phyloP scores from a whole-genome alignment of 306 rosid genomes.

The Cucumis cinereus region DNA sequence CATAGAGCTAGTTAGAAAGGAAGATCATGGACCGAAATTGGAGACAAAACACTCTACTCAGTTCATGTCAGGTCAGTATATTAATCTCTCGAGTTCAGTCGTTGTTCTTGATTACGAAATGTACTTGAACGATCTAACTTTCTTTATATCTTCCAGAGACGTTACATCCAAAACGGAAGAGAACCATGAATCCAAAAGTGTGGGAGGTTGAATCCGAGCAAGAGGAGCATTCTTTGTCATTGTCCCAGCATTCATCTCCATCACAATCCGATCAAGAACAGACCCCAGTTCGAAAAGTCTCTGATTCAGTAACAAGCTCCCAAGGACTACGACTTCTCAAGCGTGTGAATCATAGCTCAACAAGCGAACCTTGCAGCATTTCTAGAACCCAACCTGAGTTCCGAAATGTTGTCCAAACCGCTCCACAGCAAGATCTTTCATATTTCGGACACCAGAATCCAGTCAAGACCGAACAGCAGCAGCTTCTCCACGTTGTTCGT shows the following conservation, averaged over 20 bases:
- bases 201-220: conserved; percentile 72
- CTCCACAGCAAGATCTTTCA: conserved; percentile 29
- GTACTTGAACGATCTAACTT: neutral
- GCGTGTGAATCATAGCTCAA: conserved; percentile 22
- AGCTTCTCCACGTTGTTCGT: conserved; percentile 17
- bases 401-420: neutral
- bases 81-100: neutral
- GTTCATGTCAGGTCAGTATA: conserved; percentile 41
- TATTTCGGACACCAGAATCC: conserved; percentile 28
- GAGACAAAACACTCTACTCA: conserved; percentile 26
- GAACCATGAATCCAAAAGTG: conserved; percentile 41
- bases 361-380: conserved; percentile 17
- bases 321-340: conserved; percentile 38
- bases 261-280: conserved; percentile 88
- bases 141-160: conserved; percentile 23
- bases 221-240: conserved; percentile 91
- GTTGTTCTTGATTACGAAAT: neutral
- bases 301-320: conserved; percentile 32
- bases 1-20: conserved; percentile 21
- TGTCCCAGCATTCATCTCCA: conserved; percentile 78
- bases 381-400: neutral
- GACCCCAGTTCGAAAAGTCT: conserved; percentile 27
- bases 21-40: conserved; percentile 20
- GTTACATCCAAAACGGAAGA: conserved; percentile 64
- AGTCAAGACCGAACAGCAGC: conserved; percentile 24